Evolutionary conservation across 2,329 filamentous ascomycete species (phyloP).

Genomic region (Monascus ruber): DNA sequence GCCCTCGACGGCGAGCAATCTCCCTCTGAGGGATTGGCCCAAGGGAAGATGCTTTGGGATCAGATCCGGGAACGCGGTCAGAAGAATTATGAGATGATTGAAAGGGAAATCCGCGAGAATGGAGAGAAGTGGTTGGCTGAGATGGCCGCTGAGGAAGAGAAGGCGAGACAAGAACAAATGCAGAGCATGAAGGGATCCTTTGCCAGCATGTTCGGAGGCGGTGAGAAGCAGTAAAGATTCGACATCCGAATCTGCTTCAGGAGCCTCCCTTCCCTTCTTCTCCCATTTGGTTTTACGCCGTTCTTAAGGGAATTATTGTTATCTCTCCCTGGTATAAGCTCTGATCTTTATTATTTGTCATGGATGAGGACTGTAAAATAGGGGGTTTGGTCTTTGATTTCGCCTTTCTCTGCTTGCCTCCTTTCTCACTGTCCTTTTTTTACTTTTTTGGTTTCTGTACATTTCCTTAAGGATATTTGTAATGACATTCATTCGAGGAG

Average conservation of each 20-base stretch:
- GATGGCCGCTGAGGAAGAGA: slow-evolving; percentile 78
- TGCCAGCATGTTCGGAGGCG: slow-evolving; percentile 42
- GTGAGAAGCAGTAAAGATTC: slow-evolving; percentile 14
- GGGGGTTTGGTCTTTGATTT: too few species aligned
- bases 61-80: slow-evolving; percentile 85
- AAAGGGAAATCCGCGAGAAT: slow-evolving; percentile 84
- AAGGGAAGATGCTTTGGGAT: slow-evolving; percentile 96
- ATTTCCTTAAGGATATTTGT: too few species aligned
- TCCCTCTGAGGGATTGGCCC: slow-evolving; percentile 64
- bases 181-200: slow-evolving; percentile 80
- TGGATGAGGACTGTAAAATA: too few species aligned
- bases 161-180: slow-evolving; percentile 80
- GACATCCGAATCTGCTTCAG: too few species aligned
- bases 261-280: too few species aligned
- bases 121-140: slow-evolving; percentile 94
- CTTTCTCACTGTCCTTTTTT: too few species aligned
- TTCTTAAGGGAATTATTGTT: neutral
- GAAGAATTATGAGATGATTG: slow-evolving; percentile 77
- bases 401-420: too few species aligned
- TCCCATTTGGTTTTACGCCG: neutral
- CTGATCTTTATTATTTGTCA: too few species aligned
- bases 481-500: too few species aligned
- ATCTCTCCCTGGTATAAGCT: too few species aligned
- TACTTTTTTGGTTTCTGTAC: too few species aligned
- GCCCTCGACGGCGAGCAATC: slow-evolving; percentile 55